These are phyloP conservation scores for Sphagnum contortum DNA, from an alignment of 225 moss, liverwort and hornwort genomes.

Conservation along the genomic window DNA sequence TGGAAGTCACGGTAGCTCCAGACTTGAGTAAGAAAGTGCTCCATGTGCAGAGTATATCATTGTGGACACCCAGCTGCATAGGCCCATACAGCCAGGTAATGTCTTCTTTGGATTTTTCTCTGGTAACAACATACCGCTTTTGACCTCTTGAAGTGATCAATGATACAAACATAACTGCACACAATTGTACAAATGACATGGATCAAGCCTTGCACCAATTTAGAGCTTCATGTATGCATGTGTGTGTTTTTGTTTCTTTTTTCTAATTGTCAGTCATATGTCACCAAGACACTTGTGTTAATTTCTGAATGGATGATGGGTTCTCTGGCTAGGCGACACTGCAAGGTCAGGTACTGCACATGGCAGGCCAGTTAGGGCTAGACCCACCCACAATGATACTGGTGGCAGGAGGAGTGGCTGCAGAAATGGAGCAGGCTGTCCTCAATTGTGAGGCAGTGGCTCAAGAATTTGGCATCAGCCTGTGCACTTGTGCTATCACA, in stretches of 20 bases:
- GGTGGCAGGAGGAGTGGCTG: constrained; percentile 47
- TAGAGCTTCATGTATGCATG: too few species aligned
- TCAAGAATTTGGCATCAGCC: constrained; percentile 42
- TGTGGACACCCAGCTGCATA: constrained; percentile 97
- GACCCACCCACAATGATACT: constrained; percentile 90
- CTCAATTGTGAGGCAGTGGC: constrained; percentile 79
- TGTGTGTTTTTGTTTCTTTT: too few species aligned
- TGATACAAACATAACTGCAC: not conserved
- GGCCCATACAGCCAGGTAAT: constrained; percentile 98
- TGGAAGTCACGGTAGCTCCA: constrained; percentile 60
- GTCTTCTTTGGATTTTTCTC: not conserved
- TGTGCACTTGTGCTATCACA: constrained; percentile 45
- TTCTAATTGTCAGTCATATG: too few species aligned
- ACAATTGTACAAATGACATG: not conserved
- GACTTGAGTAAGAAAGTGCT: constrained; percentile 65
- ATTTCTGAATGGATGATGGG: not conserved
- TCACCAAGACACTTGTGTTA: too few species aligned
- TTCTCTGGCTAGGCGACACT: constrained; percentile 59
- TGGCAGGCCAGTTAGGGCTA: constrained; percentile 95
- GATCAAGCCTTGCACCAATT: too few species aligned
- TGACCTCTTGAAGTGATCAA: not conserved
- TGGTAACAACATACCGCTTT: too few species aligned
- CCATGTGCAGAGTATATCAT: constrained; percentile 96
- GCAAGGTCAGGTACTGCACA: constrained; percentile 50
- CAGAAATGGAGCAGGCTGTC: constrained; percentile 73